These are phyloP conservation scores for Periconia digitata DNA, from an alignment of 2,329 filamentous ascomycete species.

Conservation along the genomic window DNA sequence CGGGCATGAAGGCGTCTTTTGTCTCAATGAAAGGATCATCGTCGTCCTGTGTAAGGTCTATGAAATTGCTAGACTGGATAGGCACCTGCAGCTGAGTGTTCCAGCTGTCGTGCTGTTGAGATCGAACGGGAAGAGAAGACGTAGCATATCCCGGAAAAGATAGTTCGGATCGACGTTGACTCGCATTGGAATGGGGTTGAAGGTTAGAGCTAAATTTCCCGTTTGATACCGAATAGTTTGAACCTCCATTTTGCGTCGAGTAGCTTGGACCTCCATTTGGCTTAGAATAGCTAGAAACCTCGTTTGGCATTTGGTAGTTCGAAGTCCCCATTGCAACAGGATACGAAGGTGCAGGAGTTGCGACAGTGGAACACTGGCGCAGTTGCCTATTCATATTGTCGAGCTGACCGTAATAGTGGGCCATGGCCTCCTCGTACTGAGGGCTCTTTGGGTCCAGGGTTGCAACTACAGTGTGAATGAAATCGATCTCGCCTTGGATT, in stretches of 20 bases:
- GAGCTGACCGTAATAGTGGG: not conserved
- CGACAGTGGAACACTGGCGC: not conserved
- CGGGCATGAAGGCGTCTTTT: conserved; percentile 11
- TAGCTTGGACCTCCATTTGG: too few relatives aligned
- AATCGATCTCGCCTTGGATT: not conserved
- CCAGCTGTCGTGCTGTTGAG: not conserved
- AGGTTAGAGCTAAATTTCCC: not conserved
- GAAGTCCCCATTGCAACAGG: too few relatives aligned
- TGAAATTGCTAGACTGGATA: conserved; percentile 1
- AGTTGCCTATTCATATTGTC: conserved; percentile 1
- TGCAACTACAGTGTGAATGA: not conserved
- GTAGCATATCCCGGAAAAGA: not conserved
- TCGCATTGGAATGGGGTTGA: not conserved
- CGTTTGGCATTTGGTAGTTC: too few relatives aligned
- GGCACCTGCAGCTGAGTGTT: not conserved
- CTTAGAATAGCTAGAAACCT: too few relatives aligned
- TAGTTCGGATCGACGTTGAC: not conserved
- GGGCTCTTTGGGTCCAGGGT: conserved; percentile 1
- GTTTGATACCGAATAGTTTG: not conserved
- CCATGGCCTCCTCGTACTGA: not conserved
- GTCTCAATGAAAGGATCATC: conserved; percentile 29
- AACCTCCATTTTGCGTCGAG: too few relatives aligned
- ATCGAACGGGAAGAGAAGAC: not conserved
- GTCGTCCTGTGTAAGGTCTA: conserved; percentile 31
- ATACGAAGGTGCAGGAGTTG: not conserved